Conservation (phyloP, 1,284 basidiomycete genomes). For the Austropuccinia psidii region DNA sequence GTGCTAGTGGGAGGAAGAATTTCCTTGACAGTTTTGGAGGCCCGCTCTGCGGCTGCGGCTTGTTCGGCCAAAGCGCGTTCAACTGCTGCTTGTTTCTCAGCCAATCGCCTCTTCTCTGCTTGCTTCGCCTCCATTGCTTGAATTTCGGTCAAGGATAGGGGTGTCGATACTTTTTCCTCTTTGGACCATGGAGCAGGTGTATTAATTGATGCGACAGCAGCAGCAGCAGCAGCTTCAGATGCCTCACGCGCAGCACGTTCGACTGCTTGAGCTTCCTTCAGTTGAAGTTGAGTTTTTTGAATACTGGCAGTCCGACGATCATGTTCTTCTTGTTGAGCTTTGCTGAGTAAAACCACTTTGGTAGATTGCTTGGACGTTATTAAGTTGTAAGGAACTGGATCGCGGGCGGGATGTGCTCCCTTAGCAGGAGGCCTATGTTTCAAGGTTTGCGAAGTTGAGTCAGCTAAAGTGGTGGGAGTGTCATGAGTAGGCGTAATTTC, state of each 20-base stretch:
- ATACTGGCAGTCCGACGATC: constrained; percentile 31
- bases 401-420: not conserved
- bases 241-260: constrained; percentile 33
- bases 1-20: constrained; percentile 40
- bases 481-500: not conserved
- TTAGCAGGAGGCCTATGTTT: constrained; percentile 1
- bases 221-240: constrained; percentile 28
- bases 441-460: constrained; percentile 21
- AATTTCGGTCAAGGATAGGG: constrained; percentile 66
- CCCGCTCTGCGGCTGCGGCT: constrained; percentile 50
- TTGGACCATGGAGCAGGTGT: constrained; percentile 30
- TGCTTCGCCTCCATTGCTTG: constrained; percentile 85
- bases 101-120: constrained; percentile 61
- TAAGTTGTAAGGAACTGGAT: not conserved
- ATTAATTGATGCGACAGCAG: constrained; percentile 17
- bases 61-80: constrained; percentile 19
- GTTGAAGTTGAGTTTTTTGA: constrained; percentile 29
- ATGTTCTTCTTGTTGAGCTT: constrained; percentile 31
- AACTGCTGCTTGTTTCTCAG: constrained; percentile 54
- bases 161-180: constrained; percentile 11
- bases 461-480: not conserved
- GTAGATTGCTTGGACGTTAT: not conserved
- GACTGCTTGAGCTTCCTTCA: constrained; percentile 34
- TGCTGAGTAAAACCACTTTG: constrained; percentile 13
- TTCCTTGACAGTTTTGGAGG: constrained; percentile 41